These are phyloP conservation scores for Kockovaella imperatae DNA, from an alignment of 768 basidiomycete species.

Conservation along the genomic window DNA sequence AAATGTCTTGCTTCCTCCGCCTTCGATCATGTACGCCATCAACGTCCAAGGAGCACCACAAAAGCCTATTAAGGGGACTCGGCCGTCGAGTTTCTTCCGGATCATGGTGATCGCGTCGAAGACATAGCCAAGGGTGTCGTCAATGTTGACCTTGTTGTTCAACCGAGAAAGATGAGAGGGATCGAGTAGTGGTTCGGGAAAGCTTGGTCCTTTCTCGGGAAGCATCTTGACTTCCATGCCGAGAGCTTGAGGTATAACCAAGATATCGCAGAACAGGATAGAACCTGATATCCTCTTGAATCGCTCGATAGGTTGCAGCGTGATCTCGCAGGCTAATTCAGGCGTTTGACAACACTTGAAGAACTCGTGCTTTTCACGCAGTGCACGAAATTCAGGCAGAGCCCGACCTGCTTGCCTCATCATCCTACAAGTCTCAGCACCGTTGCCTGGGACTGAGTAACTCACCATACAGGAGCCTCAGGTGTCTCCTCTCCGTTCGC, in stretches of 20 bases:
- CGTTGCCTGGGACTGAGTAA: no score
- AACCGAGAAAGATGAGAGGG: conserved; percentile 67
- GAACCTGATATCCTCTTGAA: conserved; percentile 84
- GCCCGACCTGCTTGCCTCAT: conserved; percentile 97
- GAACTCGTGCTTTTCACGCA: conserved; percentile 81
- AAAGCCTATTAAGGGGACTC: conserved; percentile 94
- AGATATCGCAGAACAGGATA: conserved; percentile 97
- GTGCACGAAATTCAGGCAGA: conserved; percentile 85
- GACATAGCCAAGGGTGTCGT: conserved; percentile 77
- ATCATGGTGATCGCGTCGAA: conserved; percentile 85
- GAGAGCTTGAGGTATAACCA: conserved; percentile 95
- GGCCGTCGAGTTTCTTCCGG: conserved; percentile 67
- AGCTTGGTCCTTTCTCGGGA: conserved; percentile 65
- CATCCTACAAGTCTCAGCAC: no score
- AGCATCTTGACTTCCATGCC: conserved; percentile 82
- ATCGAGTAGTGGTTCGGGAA: conserved; percentile 73
- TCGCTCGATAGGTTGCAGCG: conserved; percentile 85
- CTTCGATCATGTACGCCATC: conserved; percentile 97
- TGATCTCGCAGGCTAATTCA: conserved; percentile 77
- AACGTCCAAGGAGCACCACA: conserved; percentile 97
- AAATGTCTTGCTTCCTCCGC: conserved; percentile 82
- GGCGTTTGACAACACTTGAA: conserved; percentile 93
- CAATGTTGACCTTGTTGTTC: conserved; percentile 59
- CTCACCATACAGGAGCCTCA: conserved; percentile 94
- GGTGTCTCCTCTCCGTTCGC: conserved; percentile 78